Percentiles rank a stretch among this genome's conserved stretches.
These are phyloP conservation scores for Setomelanomma holmii DNA, from an alignment of 2,329 filamentous ascomycete genomes.

Conservation along the genomic window DNA sequence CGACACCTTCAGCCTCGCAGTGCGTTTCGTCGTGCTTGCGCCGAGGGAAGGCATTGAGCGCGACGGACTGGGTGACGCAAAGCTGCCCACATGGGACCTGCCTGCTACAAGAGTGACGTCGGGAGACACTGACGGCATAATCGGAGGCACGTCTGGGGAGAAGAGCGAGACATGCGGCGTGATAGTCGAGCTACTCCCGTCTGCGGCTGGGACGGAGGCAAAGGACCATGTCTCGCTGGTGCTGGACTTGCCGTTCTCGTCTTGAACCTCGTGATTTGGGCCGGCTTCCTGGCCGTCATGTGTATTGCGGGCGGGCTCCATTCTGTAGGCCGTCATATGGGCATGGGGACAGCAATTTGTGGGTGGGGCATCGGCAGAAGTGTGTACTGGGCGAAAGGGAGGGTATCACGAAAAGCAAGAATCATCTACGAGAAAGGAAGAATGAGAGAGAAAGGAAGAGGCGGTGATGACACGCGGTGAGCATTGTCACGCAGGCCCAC, in stretches of 20 bases:
- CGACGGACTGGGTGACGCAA: constrained; percentile 30
- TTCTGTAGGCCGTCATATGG: constrained; percentile 11
- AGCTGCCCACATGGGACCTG: constrained; percentile 16
- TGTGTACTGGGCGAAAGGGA: constrained; percentile 3
- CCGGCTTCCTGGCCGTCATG: constrained; percentile 18
- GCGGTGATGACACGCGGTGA: constrained; percentile 1
- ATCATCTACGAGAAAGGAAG: background rate
- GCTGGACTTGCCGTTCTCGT: constrained; percentile 6
- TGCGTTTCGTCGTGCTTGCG: constrained; percentile 34
- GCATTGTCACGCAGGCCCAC: background rate
- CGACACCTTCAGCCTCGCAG: constrained; percentile 34
- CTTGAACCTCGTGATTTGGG: constrained; percentile 12
- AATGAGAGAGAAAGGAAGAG: constrained; percentile 2
- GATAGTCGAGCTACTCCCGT: constrained; percentile 14
- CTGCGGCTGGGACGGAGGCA: constrained; percentile 14
- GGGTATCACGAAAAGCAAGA: background rate
- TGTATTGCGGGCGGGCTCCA: constrained; percentile 24
- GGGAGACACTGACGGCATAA: constrained; percentile 20
- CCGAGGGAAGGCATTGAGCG: constrained; percentile 40
- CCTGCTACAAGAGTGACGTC: constrained; percentile 10
- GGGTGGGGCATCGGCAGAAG: background rate
- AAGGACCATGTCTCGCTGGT: constrained; percentile 22
- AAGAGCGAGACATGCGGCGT: constrained; percentile 37
- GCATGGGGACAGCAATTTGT: background rate
- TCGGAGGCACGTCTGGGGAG: constrained; percentile 29